Evolutionary conservation across 139 green algal species (phyloP), one percentile per base, ranked within the genome.

Genomic region (Volvox reticuliferus): DNA sequence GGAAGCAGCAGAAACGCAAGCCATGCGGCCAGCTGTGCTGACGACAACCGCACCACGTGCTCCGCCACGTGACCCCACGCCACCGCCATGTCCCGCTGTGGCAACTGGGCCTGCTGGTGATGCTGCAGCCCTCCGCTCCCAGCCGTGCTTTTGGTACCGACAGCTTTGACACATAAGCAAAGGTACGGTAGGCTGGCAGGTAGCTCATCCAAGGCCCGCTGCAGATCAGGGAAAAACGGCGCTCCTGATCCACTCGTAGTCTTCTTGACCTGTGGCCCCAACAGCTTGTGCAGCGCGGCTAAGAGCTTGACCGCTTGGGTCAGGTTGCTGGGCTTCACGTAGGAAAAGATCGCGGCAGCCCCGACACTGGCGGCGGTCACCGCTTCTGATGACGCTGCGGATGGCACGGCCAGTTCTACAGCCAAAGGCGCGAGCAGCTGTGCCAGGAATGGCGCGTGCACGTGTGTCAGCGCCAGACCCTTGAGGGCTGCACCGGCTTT

Each of bases 61-160:
- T 89, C 85, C n/a, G n/a, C 37, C 44, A 82, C 71, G 69, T 89
- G 68, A 12, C 85, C 85, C 85, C 85, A 89, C 26, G 85, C 85
- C 28, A 76, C 69, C 16, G 69, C 69, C 85, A 89, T 89, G 28
- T 89, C 85, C 13, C 85, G 85, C 1, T 55, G 69, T 32, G 83
- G 50, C 75, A 6, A 12, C 18, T 33, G 16, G 32, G 75, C 32
- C 32, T 55, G 75, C 1, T 61, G 32, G 17, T 55, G 75, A 0
- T 55, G 32, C 32, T 79, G 71, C 26, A 21, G 32, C 24, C 80
- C 80, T 21, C 28, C 28, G 80, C 28, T 44, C 12, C 28, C 55
- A 26, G 50, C 13, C 5, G 44, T 55, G 50, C 1, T 3, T 61
- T 77, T 77, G 55, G 32, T 44, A 19, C 30, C 61, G 21, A 90